Percentiles rank a stretch among this genome's conserved stretches.
Conservation (phyloP, 2,329 filamentous ascomycete genomes). For the Ascochyta fabae region DNA sequence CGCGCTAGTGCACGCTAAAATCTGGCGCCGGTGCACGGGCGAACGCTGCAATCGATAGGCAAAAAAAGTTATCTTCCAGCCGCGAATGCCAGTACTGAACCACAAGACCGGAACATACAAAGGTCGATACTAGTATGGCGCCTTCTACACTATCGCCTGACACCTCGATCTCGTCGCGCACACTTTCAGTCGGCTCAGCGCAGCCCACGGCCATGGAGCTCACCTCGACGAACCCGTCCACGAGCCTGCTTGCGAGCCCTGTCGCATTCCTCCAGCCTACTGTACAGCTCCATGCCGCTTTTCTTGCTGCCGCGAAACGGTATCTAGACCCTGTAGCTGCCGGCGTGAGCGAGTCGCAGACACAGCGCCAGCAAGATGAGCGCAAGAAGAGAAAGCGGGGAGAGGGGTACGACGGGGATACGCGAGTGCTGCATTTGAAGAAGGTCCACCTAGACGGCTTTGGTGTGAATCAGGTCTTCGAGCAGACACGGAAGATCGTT, state of each 20-base stretch:
- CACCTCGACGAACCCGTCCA: conserved; percentile 57
- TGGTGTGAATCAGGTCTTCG: conserved; percentile 87
- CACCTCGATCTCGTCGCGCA: conserved; percentile 50
- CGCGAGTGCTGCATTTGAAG: conserved; percentile 72
- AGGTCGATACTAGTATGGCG: conserved; percentile 34
- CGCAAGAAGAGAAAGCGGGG: conserved; percentile 79
- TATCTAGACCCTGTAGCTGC: conserved; percentile 80
- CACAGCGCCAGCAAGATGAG: conserved; percentile 68
- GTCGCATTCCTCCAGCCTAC: conserved; percentile 80
- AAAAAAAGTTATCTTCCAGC: conserved; percentile 5
- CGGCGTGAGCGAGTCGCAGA: conserved; percentile 75
- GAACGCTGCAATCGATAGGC: conserved; percentile 4
- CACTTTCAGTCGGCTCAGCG: conserved; percentile 47
- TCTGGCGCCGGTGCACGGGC: conserved; percentile 1
- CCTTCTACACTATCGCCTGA: conserved; percentile 45
- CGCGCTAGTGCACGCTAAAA: background rate
- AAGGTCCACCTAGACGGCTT: conserved; percentile 89
- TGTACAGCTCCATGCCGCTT: conserved; percentile 68
- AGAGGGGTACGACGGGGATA: conserved; percentile 55
- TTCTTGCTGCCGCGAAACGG: conserved; percentile 77
- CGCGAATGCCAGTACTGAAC: background rate
- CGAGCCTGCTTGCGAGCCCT: conserved; percentile 67
- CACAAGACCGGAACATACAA: background rate
- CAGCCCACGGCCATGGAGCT: conserved; percentile 46
- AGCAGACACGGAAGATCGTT: conserved; percentile 87